Conservation (phyloP, 176 grass and related monocot species). For the Phragmites australis region DNA sequence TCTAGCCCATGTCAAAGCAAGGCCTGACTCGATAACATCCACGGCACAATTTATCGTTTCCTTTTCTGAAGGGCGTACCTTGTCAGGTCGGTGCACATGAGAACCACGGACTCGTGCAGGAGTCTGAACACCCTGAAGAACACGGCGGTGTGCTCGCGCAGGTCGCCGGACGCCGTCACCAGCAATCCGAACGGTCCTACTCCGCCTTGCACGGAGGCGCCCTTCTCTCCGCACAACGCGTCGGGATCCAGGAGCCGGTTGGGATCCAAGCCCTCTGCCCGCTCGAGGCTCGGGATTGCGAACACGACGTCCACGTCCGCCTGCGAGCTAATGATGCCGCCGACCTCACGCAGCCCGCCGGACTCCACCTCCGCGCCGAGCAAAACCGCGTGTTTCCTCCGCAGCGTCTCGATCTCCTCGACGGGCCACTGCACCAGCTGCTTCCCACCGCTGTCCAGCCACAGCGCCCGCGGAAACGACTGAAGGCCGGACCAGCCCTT, state of each 20-base stretch:
- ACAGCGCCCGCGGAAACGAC: slow-evolving; percentile 53
- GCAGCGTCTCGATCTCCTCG: slow-evolving; percentile 59
- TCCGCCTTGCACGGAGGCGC: slow-evolving; percentile 37
- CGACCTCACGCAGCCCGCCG: slow-evolving; percentile 43
- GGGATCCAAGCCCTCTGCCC: slow-evolving; percentile 46
- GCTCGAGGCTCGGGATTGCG: slow-evolving; percentile 47
- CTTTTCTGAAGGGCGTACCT: too few relatives aligned
- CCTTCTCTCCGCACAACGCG: slow-evolving; percentile 38
- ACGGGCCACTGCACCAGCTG: slow-evolving; percentile 67
- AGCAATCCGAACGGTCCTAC: slow-evolving; percentile 66
- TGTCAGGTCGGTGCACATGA: slow-evolving; percentile 69
- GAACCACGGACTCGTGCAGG: slow-evolving; percentile 34
- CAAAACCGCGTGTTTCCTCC: slow-evolving; percentile 31
- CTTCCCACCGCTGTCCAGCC: slow-evolving; percentile 53
- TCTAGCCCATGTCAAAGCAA: too few relatives aligned
- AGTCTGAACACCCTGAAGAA: slow-evolving; percentile 61
- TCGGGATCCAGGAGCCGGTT: slow-evolving; percentile 43
- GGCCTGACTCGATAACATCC: too few relatives aligned
- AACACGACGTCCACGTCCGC: slow-evolving; percentile 65
- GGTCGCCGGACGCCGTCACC: slow-evolving; percentile 47
- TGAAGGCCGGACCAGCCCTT: slow-evolving; percentile 63
- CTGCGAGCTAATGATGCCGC: slow-evolving; percentile 44
- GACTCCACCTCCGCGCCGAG: slow-evolving; percentile 16
- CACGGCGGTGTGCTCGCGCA: slow-evolving; percentile 50
- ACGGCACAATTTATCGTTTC: too few relatives aligned